Conservation (phyloP, 148 eudicot genomes). For the Chenopodium suecicum region DNA sequence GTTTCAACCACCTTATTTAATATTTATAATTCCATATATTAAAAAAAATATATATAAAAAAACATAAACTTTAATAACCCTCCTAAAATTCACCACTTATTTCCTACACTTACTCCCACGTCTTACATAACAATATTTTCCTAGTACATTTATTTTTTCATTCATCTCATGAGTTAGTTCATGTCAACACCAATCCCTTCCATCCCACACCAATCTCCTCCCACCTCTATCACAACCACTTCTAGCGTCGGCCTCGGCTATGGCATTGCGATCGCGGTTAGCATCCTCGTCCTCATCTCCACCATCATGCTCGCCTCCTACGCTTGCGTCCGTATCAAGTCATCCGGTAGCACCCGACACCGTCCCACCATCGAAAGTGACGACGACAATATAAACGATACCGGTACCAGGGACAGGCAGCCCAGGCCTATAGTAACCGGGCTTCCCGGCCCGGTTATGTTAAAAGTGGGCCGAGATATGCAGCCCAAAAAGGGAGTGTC, state of each 20-base stretch:
- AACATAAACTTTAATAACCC: neutral
- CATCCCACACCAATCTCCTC: constrained; percentile 14
- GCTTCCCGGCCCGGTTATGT: constrained; percentile 32
- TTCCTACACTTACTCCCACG: constrained; percentile 6
- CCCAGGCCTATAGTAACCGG: constrained; percentile 12
- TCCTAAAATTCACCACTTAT: neutral
- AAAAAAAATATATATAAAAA: neutral
- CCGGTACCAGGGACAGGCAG: neutral
- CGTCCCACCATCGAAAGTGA: neutral
- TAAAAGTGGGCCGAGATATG: constrained; percentile 21
- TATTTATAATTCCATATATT: neutral
- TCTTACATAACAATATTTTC: neutral
- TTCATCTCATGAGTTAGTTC: neutral
- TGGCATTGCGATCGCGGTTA: constrained; percentile 38
- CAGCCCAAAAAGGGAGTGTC: constrained; percentile 18
- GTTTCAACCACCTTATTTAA: neutral
- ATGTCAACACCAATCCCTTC: constrained; percentile 28
- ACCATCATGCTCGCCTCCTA: constrained; percentile 40
- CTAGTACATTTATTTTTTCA: neutral
- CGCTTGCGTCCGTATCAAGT: constrained; percentile 34
- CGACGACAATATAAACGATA: neutral
- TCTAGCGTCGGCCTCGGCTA: constrained; percentile 31
- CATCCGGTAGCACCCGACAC: constrained; percentile 1
- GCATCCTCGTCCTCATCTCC: constrained; percentile 38
- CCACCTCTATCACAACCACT: neutral